Evolutionary conservation across 768 basidiomycete species (phyloP).

Genomic region (Favolaschia claudopus): DNA sequence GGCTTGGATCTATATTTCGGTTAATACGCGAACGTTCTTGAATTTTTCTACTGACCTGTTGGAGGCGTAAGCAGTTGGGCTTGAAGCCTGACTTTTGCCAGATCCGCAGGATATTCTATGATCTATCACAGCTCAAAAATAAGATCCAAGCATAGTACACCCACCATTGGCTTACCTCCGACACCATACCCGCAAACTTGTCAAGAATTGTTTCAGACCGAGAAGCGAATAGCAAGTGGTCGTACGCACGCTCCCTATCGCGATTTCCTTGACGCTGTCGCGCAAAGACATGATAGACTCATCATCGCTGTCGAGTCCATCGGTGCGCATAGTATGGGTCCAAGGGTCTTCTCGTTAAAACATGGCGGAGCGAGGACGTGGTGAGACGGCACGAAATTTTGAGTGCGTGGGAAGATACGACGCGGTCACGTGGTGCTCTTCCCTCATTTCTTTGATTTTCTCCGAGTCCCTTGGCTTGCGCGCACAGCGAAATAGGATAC

Average conservation of each 20-base stretch:
- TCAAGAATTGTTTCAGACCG: neutral
- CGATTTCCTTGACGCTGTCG: constrained; percentile 54
- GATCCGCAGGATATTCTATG: constrained; percentile 95
- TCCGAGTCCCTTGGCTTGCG: no score
- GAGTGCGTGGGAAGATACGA: neutral
- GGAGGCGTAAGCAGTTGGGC: constrained; percentile 82
- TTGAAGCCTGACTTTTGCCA: constrained; percentile 94
- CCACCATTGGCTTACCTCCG: constrained; percentile 43
- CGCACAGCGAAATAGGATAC: no score
- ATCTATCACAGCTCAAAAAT: no score
- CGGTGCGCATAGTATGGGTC: constrained; percentile 22
- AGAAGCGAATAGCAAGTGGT: neutral
- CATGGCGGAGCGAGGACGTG: constrained; percentile 11
- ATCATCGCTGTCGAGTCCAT: constrained; percentile 26
- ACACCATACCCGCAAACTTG: constrained; percentile 85
- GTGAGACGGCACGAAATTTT: constrained; percentile 3
- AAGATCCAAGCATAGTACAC: no score
- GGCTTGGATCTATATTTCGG: no score
- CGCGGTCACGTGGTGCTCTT: constrained; percentile 10
- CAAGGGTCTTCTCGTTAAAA: neutral
- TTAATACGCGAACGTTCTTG: no score
- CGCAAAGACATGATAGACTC: constrained; percentile 28
- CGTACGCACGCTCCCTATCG: constrained; percentile 63
- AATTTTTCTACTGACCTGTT: no score
- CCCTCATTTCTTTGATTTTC: no score